These are phyloP conservation scores for Astragalus glycyphyllos DNA, from an alignment of 306 rosid species.

Conservation along the genomic window DNA sequence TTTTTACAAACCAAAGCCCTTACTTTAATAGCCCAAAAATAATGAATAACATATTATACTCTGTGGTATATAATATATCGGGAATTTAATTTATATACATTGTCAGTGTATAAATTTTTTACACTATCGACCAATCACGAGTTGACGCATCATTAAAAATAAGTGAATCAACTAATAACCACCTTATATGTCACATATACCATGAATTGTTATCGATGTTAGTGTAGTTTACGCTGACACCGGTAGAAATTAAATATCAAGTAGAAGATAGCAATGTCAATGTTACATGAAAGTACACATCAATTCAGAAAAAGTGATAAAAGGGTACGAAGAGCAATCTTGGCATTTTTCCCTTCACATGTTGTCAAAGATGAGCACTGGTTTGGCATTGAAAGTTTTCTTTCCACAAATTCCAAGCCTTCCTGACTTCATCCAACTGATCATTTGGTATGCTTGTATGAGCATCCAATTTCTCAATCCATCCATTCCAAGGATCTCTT, in stretches of 20 bases:
- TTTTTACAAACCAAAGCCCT: no score
- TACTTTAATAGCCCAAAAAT: neutral
- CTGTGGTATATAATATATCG: neutral
- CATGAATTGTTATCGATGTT: no score
- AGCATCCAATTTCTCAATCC: slow-evolving; percentile 79
- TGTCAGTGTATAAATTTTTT: no score
- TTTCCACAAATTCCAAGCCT: slow-evolving; percentile 71
- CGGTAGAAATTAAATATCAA: neutral
- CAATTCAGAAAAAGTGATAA: neutral
- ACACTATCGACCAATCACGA: no score
- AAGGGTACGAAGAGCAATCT: slow-evolving; percentile 1
- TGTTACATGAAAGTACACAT: neutral
- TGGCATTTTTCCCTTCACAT: slow-evolving; percentile 42
- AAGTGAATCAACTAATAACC: no score
- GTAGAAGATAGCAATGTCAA: neutral
- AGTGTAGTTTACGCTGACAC: no score
- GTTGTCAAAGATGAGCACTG: slow-evolving; percentile 31
- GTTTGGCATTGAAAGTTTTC: slow-evolving; percentile 44
- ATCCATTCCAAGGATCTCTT: slow-evolving; percentile 74
- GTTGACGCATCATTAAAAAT: no score
- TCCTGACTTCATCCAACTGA: slow-evolving; percentile 70
- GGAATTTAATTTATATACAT: no score
- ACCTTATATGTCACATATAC: no score
- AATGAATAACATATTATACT: neutral
- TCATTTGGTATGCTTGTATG: slow-evolving; percentile 69